Base-by-base conservation (phyloP, 2,329 filamentous ascomycete species). In the Diaporthe longicolla region DNA sequence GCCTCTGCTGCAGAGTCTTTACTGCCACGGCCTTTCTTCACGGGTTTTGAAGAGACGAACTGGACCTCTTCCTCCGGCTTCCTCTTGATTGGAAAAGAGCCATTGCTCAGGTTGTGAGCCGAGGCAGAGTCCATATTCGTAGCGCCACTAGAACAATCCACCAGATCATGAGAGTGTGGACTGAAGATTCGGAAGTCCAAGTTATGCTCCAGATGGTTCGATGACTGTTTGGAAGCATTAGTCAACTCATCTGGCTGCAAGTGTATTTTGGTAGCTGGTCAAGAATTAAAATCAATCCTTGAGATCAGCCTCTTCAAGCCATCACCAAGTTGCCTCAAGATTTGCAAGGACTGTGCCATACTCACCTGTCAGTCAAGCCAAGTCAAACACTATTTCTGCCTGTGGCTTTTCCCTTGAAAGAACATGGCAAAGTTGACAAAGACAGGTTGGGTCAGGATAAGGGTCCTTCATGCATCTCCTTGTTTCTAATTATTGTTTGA, bases 1-100 rank as follows among this genome's bases (percentile, higher is more conserved):
- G 40, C 43, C 8, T 72, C 59, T 9, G 68, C 37, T 32, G 55
- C 19, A 26, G 63, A 21, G 1, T 75, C 74, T 37, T 48, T 61
- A 69, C 74, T 74, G 54, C 32, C 29, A 29, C 75, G 71, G 24
- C 50, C 55, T 52, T 75, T 77, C 72, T 77, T 77, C 32, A 77
- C 75, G 0, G 73, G 70, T 40, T 77, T 75, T 26, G 74, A 72
- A 35, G 76, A 77, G 54, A 77, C 73, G 32, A 77, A 77, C 32
- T 76, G 76, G 29, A 77, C 75, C 35, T 77, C 76, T 2, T 76
- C 75, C 52, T 77, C 76, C 9, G 70, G 73, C 19, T 65, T 68
- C 63, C 76, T 75, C 72, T 77, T 77, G 43, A 68, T 32, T 8
- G 69, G 59, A 5, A 69, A n/a, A 50, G 66, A 37, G 45, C 54